A percentile compares a stretch with the other conserved stretches of the same genome.
Evolutionary conservation across 805 yeast species (phyloP).

Genomic region (Sungouiozyma ichnusensis): DNA sequence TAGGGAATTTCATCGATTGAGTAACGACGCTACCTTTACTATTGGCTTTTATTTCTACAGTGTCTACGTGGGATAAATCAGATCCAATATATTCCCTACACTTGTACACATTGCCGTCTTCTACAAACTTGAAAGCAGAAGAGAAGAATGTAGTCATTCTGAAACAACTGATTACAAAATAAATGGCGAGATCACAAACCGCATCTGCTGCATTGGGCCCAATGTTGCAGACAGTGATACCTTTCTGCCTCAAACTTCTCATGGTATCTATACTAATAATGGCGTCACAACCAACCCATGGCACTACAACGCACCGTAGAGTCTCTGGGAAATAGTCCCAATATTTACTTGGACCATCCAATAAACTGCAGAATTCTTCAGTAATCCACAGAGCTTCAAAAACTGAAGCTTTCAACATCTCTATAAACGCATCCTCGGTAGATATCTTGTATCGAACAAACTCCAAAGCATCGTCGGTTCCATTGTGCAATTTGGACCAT

Average conservation of each 20-base stretch:
- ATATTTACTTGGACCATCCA: constrained; percentile 37
- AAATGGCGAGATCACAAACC: constrained; percentile 64
- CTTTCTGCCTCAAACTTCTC: constrained; percentile 32
- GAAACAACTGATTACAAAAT: constrained; percentile 47
- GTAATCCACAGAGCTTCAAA: constrained; percentile 46
- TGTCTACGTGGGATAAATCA: constrained; percentile 10
- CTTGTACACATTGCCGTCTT: constrained; percentile 34
- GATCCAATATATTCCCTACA: constrained; percentile 34
- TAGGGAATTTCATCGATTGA: constrained; percentile 11
- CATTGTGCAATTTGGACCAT: constrained; percentile 34
- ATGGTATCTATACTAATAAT: constrained; percentile 32
- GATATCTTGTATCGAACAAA: constrained; percentile 33
- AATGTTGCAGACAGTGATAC: constrained; percentile 50
- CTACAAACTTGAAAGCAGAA: constrained; percentile 29
- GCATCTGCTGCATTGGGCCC: constrained; percentile 50
- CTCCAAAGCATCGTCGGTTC: constrained; percentile 14
- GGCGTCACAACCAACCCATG: constrained; percentile 53
- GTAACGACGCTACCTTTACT: constrained; percentile 1
- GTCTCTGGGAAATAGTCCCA: constrained; percentile 37
- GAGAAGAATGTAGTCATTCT: constrained; percentile 45
- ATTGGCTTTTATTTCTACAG: constrained; percentile 1
- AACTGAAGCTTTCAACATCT: constrained; percentile 33
- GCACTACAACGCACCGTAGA: constrained; percentile 40
- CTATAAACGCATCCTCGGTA: constrained; percentile 33
- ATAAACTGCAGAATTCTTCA: constrained; percentile 37